These are phyloP conservation scores for Aureobasidium pullulans DNA, from an alignment of 2,329 filamentous ascomycete genomes.

Conservation along the genomic window DNA sequence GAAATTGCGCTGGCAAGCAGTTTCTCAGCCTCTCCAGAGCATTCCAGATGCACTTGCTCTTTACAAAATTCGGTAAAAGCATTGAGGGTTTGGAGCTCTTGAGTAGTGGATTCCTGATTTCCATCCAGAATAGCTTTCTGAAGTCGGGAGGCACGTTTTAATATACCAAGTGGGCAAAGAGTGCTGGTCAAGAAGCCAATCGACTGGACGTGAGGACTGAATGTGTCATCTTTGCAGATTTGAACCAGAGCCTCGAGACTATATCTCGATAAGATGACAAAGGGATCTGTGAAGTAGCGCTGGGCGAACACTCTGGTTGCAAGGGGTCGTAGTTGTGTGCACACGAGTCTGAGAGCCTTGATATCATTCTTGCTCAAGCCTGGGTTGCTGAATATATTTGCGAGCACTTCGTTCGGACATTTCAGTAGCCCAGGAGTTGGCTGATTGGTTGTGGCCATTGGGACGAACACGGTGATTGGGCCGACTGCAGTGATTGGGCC, in stretches of 20 bases:
- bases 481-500: no score
- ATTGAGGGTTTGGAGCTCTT: no score
- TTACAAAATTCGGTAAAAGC: no score
- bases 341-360: neutral
- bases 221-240: neutral
- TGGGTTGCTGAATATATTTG: neutral
- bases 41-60: no score
- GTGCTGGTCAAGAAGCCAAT: neutral
- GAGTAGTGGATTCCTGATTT: no score
- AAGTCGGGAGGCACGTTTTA: no score
- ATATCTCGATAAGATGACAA: neutral
- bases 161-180: no score
- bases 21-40: no score
- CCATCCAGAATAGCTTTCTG: no score
- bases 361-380: neutral
- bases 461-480: no score
- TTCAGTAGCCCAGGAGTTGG: neutral
- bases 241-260: neutral
- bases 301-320: neutral
- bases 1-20: no score
- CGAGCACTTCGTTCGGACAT: neutral
- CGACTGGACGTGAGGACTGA: neutral
- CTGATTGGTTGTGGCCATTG: neutral
- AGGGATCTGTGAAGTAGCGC: neutral
- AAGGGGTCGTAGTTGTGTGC: neutral